Percentiles rank a stretch among this genome's conserved stretches.
These are phyloP conservation scores for Hydnum rufescens DNA, from an alignment of 768 basidiomycete species.

Conservation along the genomic window DNA sequence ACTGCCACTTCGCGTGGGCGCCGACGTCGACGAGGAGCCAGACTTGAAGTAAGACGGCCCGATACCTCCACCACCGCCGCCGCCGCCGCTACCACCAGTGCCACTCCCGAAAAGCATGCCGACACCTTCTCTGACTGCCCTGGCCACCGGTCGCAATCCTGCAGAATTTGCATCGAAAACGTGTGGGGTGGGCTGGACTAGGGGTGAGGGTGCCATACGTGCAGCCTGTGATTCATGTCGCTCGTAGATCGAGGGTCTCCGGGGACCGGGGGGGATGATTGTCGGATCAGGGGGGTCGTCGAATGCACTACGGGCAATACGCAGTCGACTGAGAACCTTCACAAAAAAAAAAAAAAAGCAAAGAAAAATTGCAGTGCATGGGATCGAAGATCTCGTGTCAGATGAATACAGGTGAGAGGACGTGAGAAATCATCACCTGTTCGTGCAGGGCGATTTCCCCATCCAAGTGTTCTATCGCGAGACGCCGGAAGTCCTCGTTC, in stretches of 20 bases:
- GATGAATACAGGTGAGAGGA: no score
- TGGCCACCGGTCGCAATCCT: constrained; percentile 55
- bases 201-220: constrained; percentile 15
- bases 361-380: neutral
- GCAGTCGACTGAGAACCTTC: constrained; percentile 40
- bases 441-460: constrained; percentile 61
- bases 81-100: no score
- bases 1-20: no score
- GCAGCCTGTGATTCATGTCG: constrained; percentile 35
- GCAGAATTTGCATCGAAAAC: constrained; percentile 41
- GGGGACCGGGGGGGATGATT: constrained; percentile 19
- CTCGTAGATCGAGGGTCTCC: constrained; percentile 56
- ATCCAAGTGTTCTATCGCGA: constrained; percentile 52
- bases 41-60: no score
- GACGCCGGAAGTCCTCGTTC: constrained; percentile 38
- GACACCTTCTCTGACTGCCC: constrained; percentile 54
- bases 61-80: no score
- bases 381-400: neutral
- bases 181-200: constrained; percentile 63
- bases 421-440: constrained; percentile 24
- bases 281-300: constrained; percentile 15
- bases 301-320: constrained; percentile 34
- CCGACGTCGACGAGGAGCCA: no score
- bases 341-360: neutral
- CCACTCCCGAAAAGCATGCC: constrained; percentile 36